Evolutionary conservation across 768 basidiomycete genomes (phyloP).

Genomic region (Solioccasus polychromus): DNA sequence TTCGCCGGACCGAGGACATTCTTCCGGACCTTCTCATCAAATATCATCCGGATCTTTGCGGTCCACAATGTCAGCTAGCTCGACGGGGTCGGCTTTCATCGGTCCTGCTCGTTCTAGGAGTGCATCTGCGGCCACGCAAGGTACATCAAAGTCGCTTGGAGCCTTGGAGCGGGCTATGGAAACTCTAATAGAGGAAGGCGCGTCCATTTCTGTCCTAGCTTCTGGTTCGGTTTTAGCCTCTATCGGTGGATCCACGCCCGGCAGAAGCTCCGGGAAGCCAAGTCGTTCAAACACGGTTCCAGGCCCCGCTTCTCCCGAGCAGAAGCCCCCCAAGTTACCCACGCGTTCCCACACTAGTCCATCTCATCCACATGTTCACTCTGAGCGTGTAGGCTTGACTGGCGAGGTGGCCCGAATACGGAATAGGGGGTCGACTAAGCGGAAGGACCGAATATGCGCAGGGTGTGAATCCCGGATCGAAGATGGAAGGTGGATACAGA

Average conservation of each 20-base stretch:
- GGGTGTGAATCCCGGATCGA: conserved; percentile 69
- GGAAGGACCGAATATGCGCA: conserved; percentile 50
- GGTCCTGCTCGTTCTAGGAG: conserved; percentile 20
- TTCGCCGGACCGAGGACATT: conserved; percentile 13
- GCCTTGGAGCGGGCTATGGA: conserved; percentile 52
- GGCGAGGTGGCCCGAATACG: conserved; percentile 30
- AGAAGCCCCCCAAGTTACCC: conserved; percentile 51
- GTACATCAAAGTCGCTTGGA: conserved; percentile 30
- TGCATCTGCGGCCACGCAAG: conserved; percentile 29
- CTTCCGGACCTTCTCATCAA: conserved; percentile 26
- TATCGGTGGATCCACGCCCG: conserved; percentile 19
- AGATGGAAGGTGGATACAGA: conserved; percentile 79
- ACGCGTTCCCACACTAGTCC: conserved; percentile 53
- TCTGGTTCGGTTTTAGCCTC: conserved; percentile 33
- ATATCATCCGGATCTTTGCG: conserved; percentile 22
- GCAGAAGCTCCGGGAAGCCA: conserved; percentile 28
- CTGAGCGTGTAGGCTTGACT: conserved; percentile 22
- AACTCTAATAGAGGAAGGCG: conserved; percentile 45
- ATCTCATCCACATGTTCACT: conserved; percentile 35
- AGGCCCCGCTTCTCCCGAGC: conserved; percentile 42
- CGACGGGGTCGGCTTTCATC: conserved; percentile 6
- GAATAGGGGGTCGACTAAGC: conserved; percentile 33
- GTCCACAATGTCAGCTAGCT: conserved; percentile 19
- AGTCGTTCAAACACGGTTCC: conserved; percentile 54
- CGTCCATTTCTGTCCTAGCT: conserved; percentile 33